Evolutionary conservation across 2,329 filamentous ascomycete genomes (phyloP), one percentile per base, ranked within the genome.

Genomic region (Neonectria hederae): DNA sequence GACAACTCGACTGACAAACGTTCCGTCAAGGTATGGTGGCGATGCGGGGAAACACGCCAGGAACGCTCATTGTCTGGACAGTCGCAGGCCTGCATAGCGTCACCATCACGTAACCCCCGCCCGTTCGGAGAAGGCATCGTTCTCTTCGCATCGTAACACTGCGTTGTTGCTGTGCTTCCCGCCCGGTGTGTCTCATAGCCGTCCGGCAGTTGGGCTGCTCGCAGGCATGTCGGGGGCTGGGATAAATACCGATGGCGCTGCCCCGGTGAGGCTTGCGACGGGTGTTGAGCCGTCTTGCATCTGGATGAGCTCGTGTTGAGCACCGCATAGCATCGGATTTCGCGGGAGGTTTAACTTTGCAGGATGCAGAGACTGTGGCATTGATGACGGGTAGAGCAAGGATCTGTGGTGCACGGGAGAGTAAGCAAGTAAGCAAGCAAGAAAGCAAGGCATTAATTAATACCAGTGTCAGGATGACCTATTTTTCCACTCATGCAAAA

Each of bases 81-180:
- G 24, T 6, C 9, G 21, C 26, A n/a, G 28, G 30, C 30, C 1
- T 30, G 52, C 21, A 30, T 54, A 59, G 68, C 71, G 71, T 73
- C 71, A 73, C 71, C 40, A 68, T 63, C 51, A 72, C 71, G 71
- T 73, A 73, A 73, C 71, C 38, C 48, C 28, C 6, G 22, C 24
- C 24, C n/a, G 24, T 28, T 30, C 13, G 22, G 48, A 49, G 17
- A 42, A 54, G 46, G 49, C 30, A 17, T n/a, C 21, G 5, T 28
- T 28, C 28, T 48, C 28, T 26, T 10, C 9, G 57, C 32, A 42
- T 48, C 38, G 46, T 60, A 38, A 22, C 30, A 35, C 28, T 48
- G 28, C 40, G 43, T 30, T n/a, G 10, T 5, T 26, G 52, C 40
- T 21, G 51, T 48, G 28, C 26, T 42, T 35, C 2, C 26, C 46